Conservation (phyloP, 2,329 filamentous ascomycete genomes). For the Penicillium sp. region DNA sequence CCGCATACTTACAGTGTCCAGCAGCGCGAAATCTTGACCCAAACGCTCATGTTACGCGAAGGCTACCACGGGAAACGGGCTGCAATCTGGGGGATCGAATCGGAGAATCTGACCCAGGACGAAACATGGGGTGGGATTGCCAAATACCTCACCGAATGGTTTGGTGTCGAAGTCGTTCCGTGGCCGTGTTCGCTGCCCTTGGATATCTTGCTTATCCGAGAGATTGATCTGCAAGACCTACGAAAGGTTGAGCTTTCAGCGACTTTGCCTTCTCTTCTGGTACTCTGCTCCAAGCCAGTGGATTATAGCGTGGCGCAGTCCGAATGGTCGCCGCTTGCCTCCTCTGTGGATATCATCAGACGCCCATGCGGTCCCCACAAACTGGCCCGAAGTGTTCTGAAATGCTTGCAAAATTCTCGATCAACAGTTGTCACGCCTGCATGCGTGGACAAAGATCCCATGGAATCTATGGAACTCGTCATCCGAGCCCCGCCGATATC, state of each 20-base stretch:
- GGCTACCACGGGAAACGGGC: conserved; percentile 31
- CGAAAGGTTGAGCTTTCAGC: conserved; percentile 21
- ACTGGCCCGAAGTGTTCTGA: conserved; percentile 42
- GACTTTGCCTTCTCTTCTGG: conserved; percentile 39
- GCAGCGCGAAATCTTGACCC: conserved; percentile 29
- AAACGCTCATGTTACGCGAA: conserved; percentile 34
- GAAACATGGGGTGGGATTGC: conserved; percentile 34
- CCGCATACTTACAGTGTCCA: conserved; percentile 24
- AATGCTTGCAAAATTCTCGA: conserved; percentile 31
- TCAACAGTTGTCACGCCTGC: conserved; percentile 15
- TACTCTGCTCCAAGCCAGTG: conserved; percentile 43
- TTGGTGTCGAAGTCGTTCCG: conserved; percentile 38
- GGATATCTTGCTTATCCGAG: conserved; percentile 44
- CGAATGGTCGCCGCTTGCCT: conserved; percentile 36
- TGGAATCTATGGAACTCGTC: conserved; percentile 22
- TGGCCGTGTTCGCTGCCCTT: conserved; percentile 33
- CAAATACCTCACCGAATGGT: conserved; percentile 44
- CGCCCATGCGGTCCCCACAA: conserved; percentile 49
- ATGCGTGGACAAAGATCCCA: conserved; percentile 21
- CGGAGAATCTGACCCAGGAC: conserved; percentile 22
- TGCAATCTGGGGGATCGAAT: conserved; percentile 36
- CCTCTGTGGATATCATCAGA: conserved; percentile 43
- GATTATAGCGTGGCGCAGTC: conserved; percentile 37
- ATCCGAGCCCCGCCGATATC: conserved; percentile 12
- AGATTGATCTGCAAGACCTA: conserved; percentile 32